Evolutionary conservation across 208 protist species (phyloP).

Genomic region (Acanthamoeba castellanii): DNA sequence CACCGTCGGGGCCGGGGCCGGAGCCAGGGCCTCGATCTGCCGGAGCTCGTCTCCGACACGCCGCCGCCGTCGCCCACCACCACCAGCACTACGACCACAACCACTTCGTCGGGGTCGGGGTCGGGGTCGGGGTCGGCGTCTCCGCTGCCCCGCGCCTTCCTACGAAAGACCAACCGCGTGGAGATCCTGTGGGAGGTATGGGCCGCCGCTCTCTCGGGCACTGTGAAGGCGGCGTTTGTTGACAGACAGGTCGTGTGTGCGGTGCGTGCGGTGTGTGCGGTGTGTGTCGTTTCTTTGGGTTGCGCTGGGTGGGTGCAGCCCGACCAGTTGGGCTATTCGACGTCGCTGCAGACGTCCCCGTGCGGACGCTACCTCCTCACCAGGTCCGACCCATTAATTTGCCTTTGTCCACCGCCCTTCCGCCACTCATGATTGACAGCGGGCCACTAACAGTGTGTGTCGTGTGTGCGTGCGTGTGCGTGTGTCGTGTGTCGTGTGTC

Average conservation of each 20-base stretch:
- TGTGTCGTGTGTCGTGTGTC: neutral
- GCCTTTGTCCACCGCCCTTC: too few relatives aligned
- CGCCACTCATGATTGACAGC: too few relatives aligned
- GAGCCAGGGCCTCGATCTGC: neutral
- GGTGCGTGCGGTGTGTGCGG: too few relatives aligned
- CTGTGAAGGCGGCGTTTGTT: too few relatives aligned
- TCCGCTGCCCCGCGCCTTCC: neutral
- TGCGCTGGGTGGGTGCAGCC: neutral
- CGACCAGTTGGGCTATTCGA: neutral
- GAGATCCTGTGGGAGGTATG: conserved; percentile 11
- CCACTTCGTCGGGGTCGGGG: neutral
- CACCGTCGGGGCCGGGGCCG: neutral
- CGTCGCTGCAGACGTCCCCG: neutral
- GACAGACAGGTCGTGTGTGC: neutral
- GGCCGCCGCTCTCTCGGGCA: too few relatives aligned
- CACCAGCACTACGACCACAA: neutral
- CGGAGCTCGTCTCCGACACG: neutral
- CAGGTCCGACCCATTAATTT: too few relatives aligned
- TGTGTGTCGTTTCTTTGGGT: too few relatives aligned
- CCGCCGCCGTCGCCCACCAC: neutral
- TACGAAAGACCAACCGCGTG: neutral
- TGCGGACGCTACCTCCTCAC: conserved; percentile 3
- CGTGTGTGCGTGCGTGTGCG: neutral
- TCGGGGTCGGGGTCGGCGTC: neutral
- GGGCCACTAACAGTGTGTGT: too few relatives aligned